Conservation (phyloP, 352 stramenopile species). For the Globisporangium takayamanum region DNA sequence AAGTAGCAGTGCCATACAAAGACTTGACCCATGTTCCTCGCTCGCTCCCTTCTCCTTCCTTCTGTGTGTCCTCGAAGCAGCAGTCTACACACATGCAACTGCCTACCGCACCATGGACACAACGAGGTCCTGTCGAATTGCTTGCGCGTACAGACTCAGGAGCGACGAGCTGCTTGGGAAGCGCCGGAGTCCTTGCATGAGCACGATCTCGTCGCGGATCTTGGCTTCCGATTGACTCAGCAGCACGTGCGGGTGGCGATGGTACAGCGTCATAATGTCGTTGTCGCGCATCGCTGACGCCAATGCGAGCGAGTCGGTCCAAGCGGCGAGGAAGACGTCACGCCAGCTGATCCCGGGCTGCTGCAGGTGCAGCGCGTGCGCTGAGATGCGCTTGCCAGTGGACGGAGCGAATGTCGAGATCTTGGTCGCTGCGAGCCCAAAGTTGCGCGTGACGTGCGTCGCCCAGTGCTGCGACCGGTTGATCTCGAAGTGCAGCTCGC, state of each 20-base stretch:
- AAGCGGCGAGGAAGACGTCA: conserved; percentile 35
- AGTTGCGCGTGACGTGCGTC: conserved; percentile 29
- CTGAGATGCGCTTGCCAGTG: neutral
- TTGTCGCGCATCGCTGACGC: conserved; percentile 17
- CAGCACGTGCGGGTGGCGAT: conserved; percentile 17
- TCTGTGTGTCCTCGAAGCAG: neutral
- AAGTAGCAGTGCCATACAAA: neutral
- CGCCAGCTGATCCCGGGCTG: conserved; percentile 28
- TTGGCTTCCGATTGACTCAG: conserved; percentile 27
- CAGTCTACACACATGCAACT: neutral
- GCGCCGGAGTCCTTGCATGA: conserved; percentile 47
- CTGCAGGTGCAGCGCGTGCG: neutral
- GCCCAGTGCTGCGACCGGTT: conserved; percentile 29
- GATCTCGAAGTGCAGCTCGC: conserved; percentile 27
- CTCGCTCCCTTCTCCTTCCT: neutral
- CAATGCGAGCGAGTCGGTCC: conserved; percentile 27
- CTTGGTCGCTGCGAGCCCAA: conserved; percentile 32
- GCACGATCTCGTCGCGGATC: conserved; percentile 50
- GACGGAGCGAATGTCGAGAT: neutral
- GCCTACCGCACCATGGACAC: conserved; percentile 11
- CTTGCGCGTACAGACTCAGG: conserved; percentile 42
- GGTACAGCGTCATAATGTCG: conserved; percentile 32
- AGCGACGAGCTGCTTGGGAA: conserved; percentile 41
- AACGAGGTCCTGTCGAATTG: conserved; percentile 33
- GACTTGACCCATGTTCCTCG: neutral